Conservation (phyloP, 129 eudicot genomes). For the Cynara cardunculus region DNA sequence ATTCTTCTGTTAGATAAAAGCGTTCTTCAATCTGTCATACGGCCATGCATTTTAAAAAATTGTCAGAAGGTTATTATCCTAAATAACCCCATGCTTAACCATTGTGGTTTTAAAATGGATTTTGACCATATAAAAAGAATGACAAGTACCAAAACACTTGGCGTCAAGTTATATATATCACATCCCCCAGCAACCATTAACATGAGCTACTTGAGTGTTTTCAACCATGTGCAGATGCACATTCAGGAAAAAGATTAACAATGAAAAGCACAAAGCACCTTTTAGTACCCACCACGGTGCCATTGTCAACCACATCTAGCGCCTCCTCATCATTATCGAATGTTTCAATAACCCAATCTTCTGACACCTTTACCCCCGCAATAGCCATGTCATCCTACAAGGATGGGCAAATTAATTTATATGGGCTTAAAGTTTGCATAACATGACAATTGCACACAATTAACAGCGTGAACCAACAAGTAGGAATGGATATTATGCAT, state of each 20-base stretch:
- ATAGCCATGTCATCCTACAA: slow-evolving; percentile 50
- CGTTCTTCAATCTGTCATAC: background rate
- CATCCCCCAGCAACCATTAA: background rate
- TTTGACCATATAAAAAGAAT: background rate
- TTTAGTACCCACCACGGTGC: slow-evolving; percentile 59
- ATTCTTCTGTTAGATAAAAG: background rate
- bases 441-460: background rate
- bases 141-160: background rate
- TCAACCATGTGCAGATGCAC: background rate
- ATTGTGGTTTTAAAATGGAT: background rate
- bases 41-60: background rate
- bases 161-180: background rate
- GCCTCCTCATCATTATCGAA: slow-evolving; percentile 67
- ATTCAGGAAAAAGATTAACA: background rate
- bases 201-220: background rate
- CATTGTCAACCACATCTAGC: slow-evolving; percentile 53
- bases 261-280: slow-evolving; percentile 21
- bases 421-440: background rate
- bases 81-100: background rate
- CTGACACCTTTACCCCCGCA: slow-evolving; percentile 40
- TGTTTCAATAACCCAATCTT: slow-evolving; percentile 53
- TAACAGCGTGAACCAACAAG: background rate
- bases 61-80: background rate
- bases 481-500: background rate
- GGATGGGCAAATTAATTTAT: background rate